These are phyloP conservation scores for Acanthamoeba castellanii DNA, from an alignment of 208 protist genomes.

Conservation along the genomic window DNA sequence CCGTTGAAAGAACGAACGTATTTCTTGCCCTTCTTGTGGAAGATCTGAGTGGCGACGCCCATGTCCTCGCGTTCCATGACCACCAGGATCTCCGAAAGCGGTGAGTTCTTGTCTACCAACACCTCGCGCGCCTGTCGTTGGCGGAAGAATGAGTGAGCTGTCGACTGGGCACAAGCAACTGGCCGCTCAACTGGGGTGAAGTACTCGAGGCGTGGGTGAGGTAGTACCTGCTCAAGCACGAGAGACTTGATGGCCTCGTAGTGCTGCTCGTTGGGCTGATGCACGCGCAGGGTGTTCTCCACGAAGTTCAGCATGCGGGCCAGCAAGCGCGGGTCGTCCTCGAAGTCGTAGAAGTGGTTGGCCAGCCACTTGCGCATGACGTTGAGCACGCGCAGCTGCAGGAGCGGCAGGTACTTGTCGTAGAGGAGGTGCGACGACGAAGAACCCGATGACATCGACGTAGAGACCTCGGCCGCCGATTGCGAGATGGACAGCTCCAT, in stretches of 20 bases:
- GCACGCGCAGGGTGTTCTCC: neutral
- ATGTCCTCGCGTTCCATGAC: conserved; percentile 34
- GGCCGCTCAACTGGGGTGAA: neutral
- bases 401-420: conserved; percentile 39
- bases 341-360: conserved; percentile 68
- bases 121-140: neutral
- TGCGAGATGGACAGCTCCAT: too few relatives aligned
- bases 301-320: neutral
- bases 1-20: conserved; percentile 36
- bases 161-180: too few relatives aligned
- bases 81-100: conserved; percentile 9
- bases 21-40: conserved; percentile 54
- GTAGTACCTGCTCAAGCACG: conserved; percentile 29
- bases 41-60: neutral
- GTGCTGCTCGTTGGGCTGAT: conserved; percentile 60
- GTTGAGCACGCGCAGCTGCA: conserved; percentile 61
- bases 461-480: neutral
- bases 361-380: conserved; percentile 57
- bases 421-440: neutral
- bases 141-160: too few relatives aligned
- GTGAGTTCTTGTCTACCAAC: conserved; percentile 31
- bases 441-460: neutral
- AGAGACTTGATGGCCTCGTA: conserved; percentile 12
- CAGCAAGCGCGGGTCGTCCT: conserved; percentile 39
- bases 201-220: neutral